Evolutionary conservation across 352 stramenopile genomes (phyloP), one percentile per base, ranked within the genome.

Genomic region (Phytophthora cactorum): DNA sequence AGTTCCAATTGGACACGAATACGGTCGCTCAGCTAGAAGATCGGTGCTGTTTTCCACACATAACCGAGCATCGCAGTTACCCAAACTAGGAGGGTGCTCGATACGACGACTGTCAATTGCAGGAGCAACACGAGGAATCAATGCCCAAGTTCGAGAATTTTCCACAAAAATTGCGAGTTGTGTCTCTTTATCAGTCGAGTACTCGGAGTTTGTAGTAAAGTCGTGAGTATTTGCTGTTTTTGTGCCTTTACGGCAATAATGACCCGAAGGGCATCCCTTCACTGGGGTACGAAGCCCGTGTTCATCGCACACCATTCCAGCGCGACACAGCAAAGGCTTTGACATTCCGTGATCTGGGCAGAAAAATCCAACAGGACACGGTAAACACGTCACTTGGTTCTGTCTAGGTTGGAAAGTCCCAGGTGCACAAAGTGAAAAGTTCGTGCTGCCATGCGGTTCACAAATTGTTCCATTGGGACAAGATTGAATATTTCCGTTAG

Each of bases 351-450:
- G 85, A 59, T 97, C 84, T 0, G 97, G 96, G 52, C 97, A 99
- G 39, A 93, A 96, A 68, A 91, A 99, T 0, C 97, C 97, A 27
- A 99, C 76, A 1, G 97, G 96, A 55, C 97, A 99, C 3, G 54
- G 63, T 11, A 99, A 68, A 61, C 97, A 99, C 15, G 63, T 60
- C 0, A 31, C 45, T 68, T 97, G 83, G 12, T 81, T 86, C 39
- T 86, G 72, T 8, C 88, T 84, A 5, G 97, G 91, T 77, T 99
- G 95, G 74, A 99, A 99, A 5, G 73, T 92, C 4, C 96, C 96
- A 1, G 96, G 93, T 2, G 84, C 38, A 59, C 97, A 99, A 7
- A 98, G 66, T 12, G 97, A 97, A 63, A 99, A 98, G 68, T 99
- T 99, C 2, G 84, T 73, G n/a, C 47, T 52, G 11, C 76, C 63